Conservation (phyloP, 257 asterid genomes). For the Salvia hispanica region DNA sequence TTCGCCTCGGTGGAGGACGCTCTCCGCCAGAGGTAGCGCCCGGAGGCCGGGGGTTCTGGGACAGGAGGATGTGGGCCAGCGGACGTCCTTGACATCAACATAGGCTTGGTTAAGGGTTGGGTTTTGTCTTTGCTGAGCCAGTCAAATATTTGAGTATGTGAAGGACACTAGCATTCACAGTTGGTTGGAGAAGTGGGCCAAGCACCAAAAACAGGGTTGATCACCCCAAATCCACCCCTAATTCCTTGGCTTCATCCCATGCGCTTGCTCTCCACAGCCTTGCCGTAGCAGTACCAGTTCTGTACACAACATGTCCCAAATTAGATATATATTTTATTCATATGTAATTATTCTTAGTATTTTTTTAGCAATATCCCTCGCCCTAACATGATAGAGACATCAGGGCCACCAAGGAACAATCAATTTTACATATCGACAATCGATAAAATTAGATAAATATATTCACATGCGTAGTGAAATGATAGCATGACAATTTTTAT, state of each 20-base stretch:
- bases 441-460: neutral
- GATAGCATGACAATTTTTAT: neutral
- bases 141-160: conserved; percentile 83
- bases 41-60: conserved; percentile 72
- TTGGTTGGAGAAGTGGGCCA: conserved; percentile 78
- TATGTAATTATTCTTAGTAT: neutral
- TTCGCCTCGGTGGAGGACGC: conserved; percentile 90
- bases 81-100: conserved; percentile 91
- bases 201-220: conserved; percentile 86
- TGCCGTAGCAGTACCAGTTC: conserved; percentile 97
- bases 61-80: conserved; percentile 77
- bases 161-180: conserved; percentile 78
- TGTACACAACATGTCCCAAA: conserved; percentile 5
- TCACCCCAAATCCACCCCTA: conserved; percentile 73
- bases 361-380: neutral
- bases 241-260: conserved; percentile 58
- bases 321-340: neutral
- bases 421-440: neutral
- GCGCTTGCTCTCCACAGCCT: conserved; percentile 84
- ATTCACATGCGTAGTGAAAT: neutral
- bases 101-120: conserved; percentile 89
- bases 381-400: conserved; percentile 18
- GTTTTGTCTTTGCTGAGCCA: conserved; percentile 85
- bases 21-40: conserved; percentile 86
- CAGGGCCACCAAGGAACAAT: neutral